phyloP scores from a whole-genome alignment of 768 basidiomycete species.

The Hydnomerulius pinastri region DNA sequence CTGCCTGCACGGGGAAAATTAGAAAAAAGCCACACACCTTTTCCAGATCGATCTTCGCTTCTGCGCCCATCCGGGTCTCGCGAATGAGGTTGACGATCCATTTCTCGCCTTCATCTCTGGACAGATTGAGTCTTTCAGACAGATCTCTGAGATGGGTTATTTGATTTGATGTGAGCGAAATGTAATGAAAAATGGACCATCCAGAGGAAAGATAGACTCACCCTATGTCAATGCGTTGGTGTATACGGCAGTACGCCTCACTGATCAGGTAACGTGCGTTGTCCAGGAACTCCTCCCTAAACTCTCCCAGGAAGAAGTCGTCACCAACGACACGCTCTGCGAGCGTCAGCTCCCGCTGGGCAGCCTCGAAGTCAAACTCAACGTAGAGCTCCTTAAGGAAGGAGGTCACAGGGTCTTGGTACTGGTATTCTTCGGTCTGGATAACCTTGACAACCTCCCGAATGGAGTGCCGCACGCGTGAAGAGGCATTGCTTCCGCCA shows the following conservation, averaged over 20 bases:
- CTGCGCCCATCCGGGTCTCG: constrained; percentile 94
- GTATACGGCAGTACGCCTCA: constrained; percentile 97
- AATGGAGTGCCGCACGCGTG: constrained; percentile 85
- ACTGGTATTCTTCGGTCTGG: constrained; percentile 95
- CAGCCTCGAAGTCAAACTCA: constrained; percentile 95
- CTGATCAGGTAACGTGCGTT: constrained; percentile 95
- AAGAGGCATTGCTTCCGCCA: constrained; percentile 48
- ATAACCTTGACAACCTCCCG: constrained; percentile 92
- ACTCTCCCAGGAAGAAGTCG: constrained; percentile 93
- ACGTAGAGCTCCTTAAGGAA: constrained; percentile 94
- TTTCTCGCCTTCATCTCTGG: constrained; percentile 95
- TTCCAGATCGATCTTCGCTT: constrained; percentile 97
- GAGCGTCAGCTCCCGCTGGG: constrained; percentile 75
- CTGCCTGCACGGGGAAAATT: neutral
- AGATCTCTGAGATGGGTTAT: constrained; percentile 61
- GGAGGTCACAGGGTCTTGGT: constrained; percentile 87
- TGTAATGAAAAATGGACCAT: neutral
- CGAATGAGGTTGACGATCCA: constrained; percentile 99
- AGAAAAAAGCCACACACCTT: constrained; percentile 55
- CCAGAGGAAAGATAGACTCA: constrained; percentile 33
- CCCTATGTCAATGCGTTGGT: constrained; percentile 89
- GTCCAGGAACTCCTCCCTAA: constrained; percentile 93
- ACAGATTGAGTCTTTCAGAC: constrained; percentile 89
- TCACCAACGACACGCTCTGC: constrained; percentile 84
- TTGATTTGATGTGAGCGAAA: neutral